phyloP scores from a whole-genome alignment of 2,329 filamentous ascomycete species.

The Ceratocystiopsis sp. region DNA sequence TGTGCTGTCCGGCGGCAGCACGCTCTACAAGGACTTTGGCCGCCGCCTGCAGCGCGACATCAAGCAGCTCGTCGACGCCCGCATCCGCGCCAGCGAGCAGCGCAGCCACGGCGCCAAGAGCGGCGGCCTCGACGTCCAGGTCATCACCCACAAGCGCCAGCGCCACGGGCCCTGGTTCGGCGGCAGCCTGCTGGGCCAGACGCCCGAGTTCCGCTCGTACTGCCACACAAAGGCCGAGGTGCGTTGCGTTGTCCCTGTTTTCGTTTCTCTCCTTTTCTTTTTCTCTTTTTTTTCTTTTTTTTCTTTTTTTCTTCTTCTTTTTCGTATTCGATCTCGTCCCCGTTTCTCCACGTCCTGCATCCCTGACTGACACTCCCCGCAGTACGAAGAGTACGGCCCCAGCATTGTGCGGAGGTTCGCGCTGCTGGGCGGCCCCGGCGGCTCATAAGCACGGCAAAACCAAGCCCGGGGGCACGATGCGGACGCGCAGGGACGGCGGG shows the following conservation, averaged over 20 bases:
- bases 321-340: background rate
- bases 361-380: conserved; percentile 12
- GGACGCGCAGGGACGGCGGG: no score
- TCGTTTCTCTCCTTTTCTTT: background rate
- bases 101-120: conserved; percentile 83
- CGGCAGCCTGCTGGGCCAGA: conserved; percentile 88
- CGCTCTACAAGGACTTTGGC: conserved; percentile 96
- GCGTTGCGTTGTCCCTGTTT: conserved; percentile 11
- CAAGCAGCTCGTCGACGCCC: conserved; percentile 81
- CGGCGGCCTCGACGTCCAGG: conserved; percentile 88
- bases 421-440: conserved; percentile 78
- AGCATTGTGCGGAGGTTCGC: conserved; percentile 93
- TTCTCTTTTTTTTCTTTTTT: background rate
- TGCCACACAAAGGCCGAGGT: conserved; percentile 83
- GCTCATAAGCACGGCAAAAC: conserved; percentile 33
- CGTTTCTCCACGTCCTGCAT: no score
- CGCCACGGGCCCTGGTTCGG: conserved; percentile 97
- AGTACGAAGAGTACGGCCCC: conserved; percentile 92
- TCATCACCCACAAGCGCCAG: conserved; percentile 95
- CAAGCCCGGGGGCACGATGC: background rate
- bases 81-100: conserved; percentile 82
- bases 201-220: conserved; percentile 95
- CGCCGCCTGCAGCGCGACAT: conserved; percentile 93
- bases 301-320: background rate
- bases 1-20: conserved; percentile 90